Conservation (phyloP, 2,329 filamentous ascomycete species). For the Juglanconis juglandina region DNA sequence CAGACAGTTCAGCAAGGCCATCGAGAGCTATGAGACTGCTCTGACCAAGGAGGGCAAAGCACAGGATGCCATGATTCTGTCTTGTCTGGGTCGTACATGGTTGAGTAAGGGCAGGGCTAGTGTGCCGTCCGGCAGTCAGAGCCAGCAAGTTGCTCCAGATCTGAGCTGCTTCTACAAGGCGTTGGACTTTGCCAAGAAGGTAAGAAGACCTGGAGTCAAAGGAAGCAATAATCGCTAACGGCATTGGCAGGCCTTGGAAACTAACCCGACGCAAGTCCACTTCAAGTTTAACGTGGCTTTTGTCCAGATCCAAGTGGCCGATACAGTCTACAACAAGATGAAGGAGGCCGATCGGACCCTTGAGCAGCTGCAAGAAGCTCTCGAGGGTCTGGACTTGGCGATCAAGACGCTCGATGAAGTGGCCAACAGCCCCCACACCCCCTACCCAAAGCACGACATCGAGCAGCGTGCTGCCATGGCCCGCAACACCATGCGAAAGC, state of each 20-base stretch:
- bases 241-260: conserved; percentile 61
- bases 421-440: conserved; percentile 62
- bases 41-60: conserved; percentile 71
- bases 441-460: conserved; percentile 85
- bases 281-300: conserved; percentile 98
- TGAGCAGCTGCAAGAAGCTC: conserved; percentile 76
- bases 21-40: conserved; percentile 90
- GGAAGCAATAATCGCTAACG: conserved; percentile 24
- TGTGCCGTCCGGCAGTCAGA: conserved; percentile 8
- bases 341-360: conserved; percentile 74
- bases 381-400: conserved; percentile 77
- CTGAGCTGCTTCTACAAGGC: conserved; percentile 56
- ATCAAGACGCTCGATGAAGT: conserved; percentile 70
- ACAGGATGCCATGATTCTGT: conserved; percentile 74
- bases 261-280: conserved; percentile 79
- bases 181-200: conserved; percentile 61
- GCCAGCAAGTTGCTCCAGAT: conserved; percentile 43
- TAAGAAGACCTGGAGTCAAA: conserved; percentile 29
- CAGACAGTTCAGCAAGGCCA: conserved; percentile 84
- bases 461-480: conserved; percentile 98
- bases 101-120: conserved; percentile 67
- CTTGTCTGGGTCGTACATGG: conserved; percentile 86
- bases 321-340: conserved; percentile 68
- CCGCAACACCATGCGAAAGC: conserved; percentile 87
- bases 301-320: conserved; percentile 88